Percentiles rank a stretch among this genome's conserved stretches.
Evolutionary conservation across 2,329 filamentous ascomycete species (phyloP).

Genomic region (Xylaria digitata): DNA sequence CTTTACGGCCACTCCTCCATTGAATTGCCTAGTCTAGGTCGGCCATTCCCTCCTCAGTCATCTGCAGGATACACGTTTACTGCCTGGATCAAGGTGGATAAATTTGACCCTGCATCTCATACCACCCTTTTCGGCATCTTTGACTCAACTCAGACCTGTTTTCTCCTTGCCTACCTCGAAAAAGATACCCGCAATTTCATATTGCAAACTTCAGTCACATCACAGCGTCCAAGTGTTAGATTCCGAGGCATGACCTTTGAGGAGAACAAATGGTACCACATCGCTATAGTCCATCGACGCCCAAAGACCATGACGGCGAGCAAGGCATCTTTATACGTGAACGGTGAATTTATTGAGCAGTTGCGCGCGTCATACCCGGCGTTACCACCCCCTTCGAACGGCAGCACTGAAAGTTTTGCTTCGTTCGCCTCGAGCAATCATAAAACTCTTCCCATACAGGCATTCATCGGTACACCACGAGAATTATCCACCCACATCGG

Average conservation of each 20-base stretch:
- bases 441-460: conserved; percentile 80
- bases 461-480: conserved; percentile 91
- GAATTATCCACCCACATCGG: conserved; percentile 84
- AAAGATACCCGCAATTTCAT: conserved; percentile 95
- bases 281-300: conserved; percentile 86
- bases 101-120: conserved; percentile 85
- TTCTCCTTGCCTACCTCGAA: conserved; percentile 92
- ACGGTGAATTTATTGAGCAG: conserved; percentile 94
- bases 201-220: conserved; percentile 91
- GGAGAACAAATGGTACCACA: conserved; percentile 88
- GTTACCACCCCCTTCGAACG: conserved; percentile 73
- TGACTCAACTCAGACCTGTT: conserved; percentile 91
- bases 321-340: conserved; percentile 87
- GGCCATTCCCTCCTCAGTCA: conserved; percentile 83
- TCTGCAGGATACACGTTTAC: conserved; percentile 89
- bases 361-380: conserved; percentile 88
- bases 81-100: conserved; percentile 88
- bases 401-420: conserved; percentile 74
- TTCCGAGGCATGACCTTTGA: conserved; percentile 87
- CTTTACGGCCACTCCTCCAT: conserved; percentile 88
- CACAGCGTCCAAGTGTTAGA: conserved; percentile 86
- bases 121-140: conserved; percentile 97
- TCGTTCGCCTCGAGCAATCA: conserved; percentile 70
- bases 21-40: conserved; percentile 86
- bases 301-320: conserved; percentile 79